phyloP scores from a whole-genome alignment of 805 yeast species.

The Starmerella bombi region DNA sequence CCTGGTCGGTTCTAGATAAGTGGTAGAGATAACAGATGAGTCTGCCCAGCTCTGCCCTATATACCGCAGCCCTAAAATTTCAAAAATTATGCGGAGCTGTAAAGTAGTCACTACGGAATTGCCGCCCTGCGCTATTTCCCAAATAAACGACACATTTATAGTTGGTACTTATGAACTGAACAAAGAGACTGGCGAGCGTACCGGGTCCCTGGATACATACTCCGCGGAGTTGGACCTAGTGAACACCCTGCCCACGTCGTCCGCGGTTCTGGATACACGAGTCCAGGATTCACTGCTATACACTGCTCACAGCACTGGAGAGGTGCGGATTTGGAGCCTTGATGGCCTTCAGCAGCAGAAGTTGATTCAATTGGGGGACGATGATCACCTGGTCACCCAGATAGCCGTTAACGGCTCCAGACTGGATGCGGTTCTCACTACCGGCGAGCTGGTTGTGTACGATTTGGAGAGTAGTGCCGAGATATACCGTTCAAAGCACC shows the following conservation, averaged over 20 bases:
- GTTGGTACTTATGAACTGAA: slow-evolving; percentile 76
- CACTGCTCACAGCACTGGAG: slow-evolving; percentile 73
- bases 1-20: slow-evolving; percentile 11
- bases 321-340: slow-evolving; percentile 49
- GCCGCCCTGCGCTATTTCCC: slow-evolving; percentile 77
- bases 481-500: slow-evolving; percentile 29
- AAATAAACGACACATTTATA: slow-evolving; percentile 41
- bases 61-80: neutral
- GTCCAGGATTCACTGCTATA: slow-evolving; percentile 30
- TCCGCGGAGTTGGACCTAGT: slow-evolving; percentile 15
- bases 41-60: neutral
- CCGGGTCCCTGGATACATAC: slow-evolving; percentile 47
- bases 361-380: slow-evolving; percentile 36
- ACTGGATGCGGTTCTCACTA: slow-evolving; percentile 49
- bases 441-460: slow-evolving; percentile 44
- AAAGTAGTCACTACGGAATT: slow-evolving; percentile 32
- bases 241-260: slow-evolving; percentile 19
- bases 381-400: slow-evolving; percentile 50
- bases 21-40: neutral
- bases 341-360: slow-evolving; percentile 16
- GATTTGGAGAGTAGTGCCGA: slow-evolving; percentile 16
- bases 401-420: slow-evolving; percentile 21
- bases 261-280: slow-evolving; percentile 64
- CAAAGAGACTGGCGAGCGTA: slow-evolving; percentile 41
- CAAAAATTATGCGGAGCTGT: neutral